Percentiles rank a stretch among this genome's conserved stretches.
These are phyloP conservation scores for Aspergillus conjunctus DNA, from an alignment of 495 filamentous ascomycete species.

Conservation along the genomic window DNA sequence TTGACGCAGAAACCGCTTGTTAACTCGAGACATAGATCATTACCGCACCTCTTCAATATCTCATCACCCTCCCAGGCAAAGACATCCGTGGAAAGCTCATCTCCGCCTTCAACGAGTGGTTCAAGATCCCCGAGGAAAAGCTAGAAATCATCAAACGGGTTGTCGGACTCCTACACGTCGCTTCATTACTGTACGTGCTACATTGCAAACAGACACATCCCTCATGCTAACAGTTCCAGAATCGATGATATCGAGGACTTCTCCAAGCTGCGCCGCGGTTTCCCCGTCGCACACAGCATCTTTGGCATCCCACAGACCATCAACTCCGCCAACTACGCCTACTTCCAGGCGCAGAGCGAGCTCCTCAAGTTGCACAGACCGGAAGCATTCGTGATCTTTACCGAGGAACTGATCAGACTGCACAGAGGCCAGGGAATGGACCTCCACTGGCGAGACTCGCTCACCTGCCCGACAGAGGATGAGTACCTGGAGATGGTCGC, in stretches of 20 bases:
- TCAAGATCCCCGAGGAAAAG: slow-evolving; percentile 71
- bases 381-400: slow-evolving; percentile 64
- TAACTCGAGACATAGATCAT: slow-evolving; percentile 4
- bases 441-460: slow-evolving; percentile 83
- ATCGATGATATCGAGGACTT: slow-evolving; percentile 87
- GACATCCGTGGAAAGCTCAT: slow-evolving; percentile 79
- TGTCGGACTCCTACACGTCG: slow-evolving; percentile 84
- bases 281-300: slow-evolving; percentile 83
- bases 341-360: slow-evolving; percentile 75
- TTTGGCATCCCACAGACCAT: slow-evolving; percentile 91
- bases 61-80: slow-evolving; percentile 75
- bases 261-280: slow-evolving; percentile 73
- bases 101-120: slow-evolving; percentile 79
- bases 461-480: slow-evolving; percentile 81
- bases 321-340: slow-evolving; percentile 90
- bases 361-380: slow-evolving; percentile 65
- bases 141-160: slow-evolving; percentile 77
- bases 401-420: slow-evolving; percentile 79
- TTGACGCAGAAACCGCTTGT: neutral
- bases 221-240: slow-evolving; percentile 26
- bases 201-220: neutral
- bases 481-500: slow-evolving; percentile 93
- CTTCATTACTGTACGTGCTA: slow-evolving; percentile 71
- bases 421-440: slow-evolving; percentile 93
- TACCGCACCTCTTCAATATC: slow-evolving; percentile 48